Percentiles rank a stretch among this genome's conserved stretches.
Evolutionary conservation across 495 filamentous ascomycete species (phyloP).

Genomic region (Mycothermus thermophilus): DNA sequence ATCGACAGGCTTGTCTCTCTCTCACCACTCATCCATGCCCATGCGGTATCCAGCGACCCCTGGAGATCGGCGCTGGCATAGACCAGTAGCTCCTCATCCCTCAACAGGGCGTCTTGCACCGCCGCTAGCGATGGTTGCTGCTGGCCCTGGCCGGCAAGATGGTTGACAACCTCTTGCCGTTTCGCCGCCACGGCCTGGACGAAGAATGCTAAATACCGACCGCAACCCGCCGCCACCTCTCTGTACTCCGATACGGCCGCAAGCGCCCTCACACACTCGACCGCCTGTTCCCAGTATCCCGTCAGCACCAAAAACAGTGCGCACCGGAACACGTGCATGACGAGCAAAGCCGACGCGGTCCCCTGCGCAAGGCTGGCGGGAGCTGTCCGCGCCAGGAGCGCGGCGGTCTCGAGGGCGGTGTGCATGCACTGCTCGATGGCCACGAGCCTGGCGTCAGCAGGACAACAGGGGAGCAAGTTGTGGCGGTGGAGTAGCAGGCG

Average conservation of each 20-base stretch:
- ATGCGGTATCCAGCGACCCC: slow-evolving; percentile 60
- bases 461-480: slow-evolving; percentile 67
- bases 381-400: slow-evolving; percentile 52
- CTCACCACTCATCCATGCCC: no score
- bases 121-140: slow-evolving; percentile 10
- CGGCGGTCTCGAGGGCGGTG: slow-evolving; percentile 63
- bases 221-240: slow-evolving; percentile 63
- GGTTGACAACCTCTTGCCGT: slow-evolving; percentile 32
- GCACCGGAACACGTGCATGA: slow-evolving; percentile 84
- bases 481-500: slow-evolving; percentile 81
- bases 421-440: slow-evolving; percentile 67
- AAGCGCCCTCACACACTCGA: slow-evolving; percentile 57
- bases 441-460: slow-evolving; percentile 43
- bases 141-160: slow-evolving; percentile 13
- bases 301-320: slow-evolving; percentile 65
- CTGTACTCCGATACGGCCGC: slow-evolving; percentile 54
- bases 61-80: slow-evolving; percentile 88
- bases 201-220: slow-evolving; percentile 77
- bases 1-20: no score
- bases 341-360: slow-evolving; percentile 41
- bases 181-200: slow-evolving; percentile 48
- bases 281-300: slow-evolving; percentile 54
- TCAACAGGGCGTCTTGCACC: slow-evolving; percentile 39
- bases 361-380: slow-evolving; percentile 26
- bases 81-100: slow-evolving; percentile 81